A percentile compares a stretch with the other conserved stretches of the same genome.
phyloP scores from a whole-genome alignment of 176 grass and related monocot species.

The Carex myosuroides region DNA sequence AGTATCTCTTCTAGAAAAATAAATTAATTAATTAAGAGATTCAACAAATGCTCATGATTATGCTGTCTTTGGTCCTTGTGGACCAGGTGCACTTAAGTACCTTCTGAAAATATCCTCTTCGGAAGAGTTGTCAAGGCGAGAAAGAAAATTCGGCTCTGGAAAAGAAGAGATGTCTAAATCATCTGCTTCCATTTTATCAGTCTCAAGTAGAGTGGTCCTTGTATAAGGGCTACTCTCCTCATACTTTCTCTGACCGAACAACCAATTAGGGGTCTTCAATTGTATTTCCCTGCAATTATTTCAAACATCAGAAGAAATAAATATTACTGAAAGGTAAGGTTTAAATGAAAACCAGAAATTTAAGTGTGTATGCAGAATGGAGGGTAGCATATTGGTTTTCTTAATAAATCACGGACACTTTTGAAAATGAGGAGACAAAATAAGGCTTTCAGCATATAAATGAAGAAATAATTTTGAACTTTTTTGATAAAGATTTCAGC shows the following conservation, averaged over 20 bases:
- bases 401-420: background rate
- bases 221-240: constrained; percentile 32
- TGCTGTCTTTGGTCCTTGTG: background rate
- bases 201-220: constrained; percentile 39
- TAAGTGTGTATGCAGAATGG: background rate
- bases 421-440: background rate
- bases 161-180: constrained; percentile 28
- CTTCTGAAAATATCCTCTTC: constrained; percentile 90
- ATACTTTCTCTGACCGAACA: constrained; percentile 95
- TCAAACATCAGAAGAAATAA: constrained; percentile 12
- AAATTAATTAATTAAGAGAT: background rate
- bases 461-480: background rate
- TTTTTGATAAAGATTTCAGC: background rate
- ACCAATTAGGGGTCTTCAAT: constrained; percentile 85
- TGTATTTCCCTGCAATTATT: constrained; percentile 77
- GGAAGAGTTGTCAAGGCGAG: constrained; percentile 36
- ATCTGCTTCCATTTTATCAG: constrained; percentile 29
- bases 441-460: background rate
- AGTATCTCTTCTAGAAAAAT: background rate
- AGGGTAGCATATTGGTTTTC: background rate
- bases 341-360: background rate
- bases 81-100: constrained; percentile 25
- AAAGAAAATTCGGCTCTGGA: constrained; percentile 63
- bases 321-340: background rate
- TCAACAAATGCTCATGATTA: background rate